Base-by-base conservation (phyloP, 2,329 filamentous ascomycete genomes). In the Chrysosporium keratinophilum region DNA sequence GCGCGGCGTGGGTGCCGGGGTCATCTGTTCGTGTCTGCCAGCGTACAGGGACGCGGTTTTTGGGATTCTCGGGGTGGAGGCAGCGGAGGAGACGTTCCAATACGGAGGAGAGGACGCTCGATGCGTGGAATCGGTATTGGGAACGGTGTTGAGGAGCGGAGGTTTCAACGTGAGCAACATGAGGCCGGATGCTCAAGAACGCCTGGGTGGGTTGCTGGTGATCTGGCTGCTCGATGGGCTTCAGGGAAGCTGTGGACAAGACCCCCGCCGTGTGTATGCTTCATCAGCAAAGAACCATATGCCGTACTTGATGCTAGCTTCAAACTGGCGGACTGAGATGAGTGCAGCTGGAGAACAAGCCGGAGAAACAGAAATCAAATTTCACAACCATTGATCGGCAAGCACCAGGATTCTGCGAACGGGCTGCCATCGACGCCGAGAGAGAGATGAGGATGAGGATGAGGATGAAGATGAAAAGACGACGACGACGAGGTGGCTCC, bases 81-180 rank as follows among this genome's bases (percentile, higher is more conserved):
- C 48, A 61, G 60, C 52, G 57, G 65, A 56, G 65, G 61, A 58
- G 62, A 61, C 50, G 65, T 62, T 55, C 62, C 65, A 54, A 61
- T 67, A 58, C 63, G 65, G 58, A 59, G 67, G 57, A 67, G 69
- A 59, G 65, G 71, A 59, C 55, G 62, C 59, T 50, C 59, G 59
- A 49, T 65, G 71, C 68, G 67, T 67, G 65, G 74, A 74, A 62
- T 76, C 75, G 23, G 7, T 28, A 76, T 76, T 71, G 63, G 72
- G 70, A 58, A 72, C 70, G 62, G 71, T 70, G 66, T 72, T 71
- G 64, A 74, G 70, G 64, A 70, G 66, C 59, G 69, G 68, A 62
- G 74, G 71, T 61, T 75, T 76, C 54, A 76, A 65, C 61, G 74
- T 77, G 67, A 78, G 75, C 69, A 76, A 74, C 74, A 76, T 76